phyloP scores from a whole-genome alignment of 192 early-diverging fungal genomes.

The Physocladia obscura region DNA sequence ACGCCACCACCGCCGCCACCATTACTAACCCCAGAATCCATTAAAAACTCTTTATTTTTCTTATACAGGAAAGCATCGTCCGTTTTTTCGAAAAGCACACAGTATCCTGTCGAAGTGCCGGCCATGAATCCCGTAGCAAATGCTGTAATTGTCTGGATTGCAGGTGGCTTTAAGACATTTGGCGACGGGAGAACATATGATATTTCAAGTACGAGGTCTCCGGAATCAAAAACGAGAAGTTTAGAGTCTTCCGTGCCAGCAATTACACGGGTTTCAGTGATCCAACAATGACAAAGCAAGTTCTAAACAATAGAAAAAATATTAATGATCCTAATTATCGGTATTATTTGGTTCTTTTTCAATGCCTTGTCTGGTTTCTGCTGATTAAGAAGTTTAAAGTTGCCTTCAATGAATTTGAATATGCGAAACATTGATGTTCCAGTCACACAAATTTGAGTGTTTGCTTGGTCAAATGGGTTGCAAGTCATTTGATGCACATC shows the following conservation, averaged over 20 bases:
- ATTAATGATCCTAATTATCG: background rate
- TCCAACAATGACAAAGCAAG: slow-evolving; percentile 49
- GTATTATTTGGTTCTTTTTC: background rate
- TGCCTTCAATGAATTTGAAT: slow-evolving; percentile 46
- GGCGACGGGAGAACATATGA: slow-evolving; percentile 28
- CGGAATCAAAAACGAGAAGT: slow-evolving; percentile 52
- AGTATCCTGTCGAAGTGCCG: slow-evolving; percentile 41
- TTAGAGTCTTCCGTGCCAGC: slow-evolving; percentile 53
- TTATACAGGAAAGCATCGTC: slow-evolving; percentile 47
- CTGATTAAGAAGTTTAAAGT: slow-evolving; percentile 45
- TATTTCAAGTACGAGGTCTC: slow-evolving; percentile 51
- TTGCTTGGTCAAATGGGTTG: slow-evolving; percentile 45
- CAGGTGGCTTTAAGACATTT: slow-evolving; percentile 26
- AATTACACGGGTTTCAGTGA: slow-evolving; percentile 46
- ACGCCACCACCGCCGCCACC: too few relatives aligned
- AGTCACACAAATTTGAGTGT: slow-evolving; percentile 50
- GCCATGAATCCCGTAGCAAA: slow-evolving; percentile 45
- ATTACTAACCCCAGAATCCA: slow-evolving; percentile 38
- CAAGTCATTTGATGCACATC: slow-evolving; percentile 48
- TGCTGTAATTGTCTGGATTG: slow-evolving; percentile 38
- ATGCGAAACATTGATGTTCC: slow-evolving; percentile 46
- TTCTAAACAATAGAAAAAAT: slow-evolving; percentile 34
- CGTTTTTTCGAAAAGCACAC: slow-evolving; percentile 47
- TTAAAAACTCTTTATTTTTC: slow-evolving; percentile 39
- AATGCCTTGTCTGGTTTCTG: slow-evolving; percentile 51